Evolutionary conservation across 768 basidiomycete species (phyloP).

Genomic region (Mycena filopes): DNA sequence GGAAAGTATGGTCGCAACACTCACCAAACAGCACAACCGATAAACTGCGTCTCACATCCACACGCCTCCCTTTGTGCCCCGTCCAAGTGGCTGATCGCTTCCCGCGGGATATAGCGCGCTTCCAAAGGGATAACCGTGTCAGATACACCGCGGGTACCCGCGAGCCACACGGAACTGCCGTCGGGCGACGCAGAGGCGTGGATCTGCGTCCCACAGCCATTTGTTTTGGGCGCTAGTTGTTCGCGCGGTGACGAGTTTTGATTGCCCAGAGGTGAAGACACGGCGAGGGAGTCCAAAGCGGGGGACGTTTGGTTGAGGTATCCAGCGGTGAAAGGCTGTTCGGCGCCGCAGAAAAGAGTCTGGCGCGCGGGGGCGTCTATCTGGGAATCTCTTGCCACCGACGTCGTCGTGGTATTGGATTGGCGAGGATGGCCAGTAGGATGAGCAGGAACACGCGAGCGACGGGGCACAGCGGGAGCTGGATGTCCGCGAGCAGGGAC

Average conservation of each 20-base stretch:
- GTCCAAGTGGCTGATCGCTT: neutral
- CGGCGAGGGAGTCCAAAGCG: neutral
- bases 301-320: neutral
- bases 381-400: too few relatives aligned
- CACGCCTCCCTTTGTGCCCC: neutral
- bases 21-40: conserved; percentile 2
- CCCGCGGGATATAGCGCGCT: neutral
- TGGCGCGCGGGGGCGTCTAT: neutral
- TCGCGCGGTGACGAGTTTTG: neutral
- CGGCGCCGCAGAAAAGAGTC: neutral
- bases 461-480: too few relatives aligned
- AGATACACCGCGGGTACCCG: neutral
- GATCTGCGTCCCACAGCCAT: neutral
- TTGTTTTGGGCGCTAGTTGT: neutral
- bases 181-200: neutral
- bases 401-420: too few relatives aligned
- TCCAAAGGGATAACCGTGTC: neutral
- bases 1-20: neutral
- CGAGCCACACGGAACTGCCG: neutral
- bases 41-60: neutral
- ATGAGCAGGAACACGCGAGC: too few relatives aligned
- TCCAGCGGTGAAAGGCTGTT: neutral
- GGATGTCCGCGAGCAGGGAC: too few relatives aligned
- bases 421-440: too few relatives aligned
- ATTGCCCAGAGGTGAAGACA: neutral